These are phyloP conservation scores for Huntiella savannae DNA, from an alignment of 2,329 filamentous ascomycete species.

Conservation along the genomic window DNA sequence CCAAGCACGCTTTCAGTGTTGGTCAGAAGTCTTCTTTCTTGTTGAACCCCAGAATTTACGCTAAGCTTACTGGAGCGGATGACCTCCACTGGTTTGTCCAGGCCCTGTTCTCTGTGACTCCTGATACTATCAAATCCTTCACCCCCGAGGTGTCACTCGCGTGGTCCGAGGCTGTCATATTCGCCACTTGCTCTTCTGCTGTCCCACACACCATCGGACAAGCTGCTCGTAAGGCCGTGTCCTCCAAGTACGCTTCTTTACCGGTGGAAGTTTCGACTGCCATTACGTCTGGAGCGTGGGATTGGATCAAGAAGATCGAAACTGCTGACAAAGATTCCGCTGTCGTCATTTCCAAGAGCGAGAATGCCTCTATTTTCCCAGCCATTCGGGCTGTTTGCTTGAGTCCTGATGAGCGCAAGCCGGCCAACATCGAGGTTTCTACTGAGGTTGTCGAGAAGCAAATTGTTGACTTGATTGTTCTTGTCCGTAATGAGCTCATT, in stretches of 20 bases:
- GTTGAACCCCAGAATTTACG: conserved; percentile 67
- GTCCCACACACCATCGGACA: conserved; percentile 45
- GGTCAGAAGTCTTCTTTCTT: conserved; percentile 79
- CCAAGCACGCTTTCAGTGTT: conserved; percentile 44
- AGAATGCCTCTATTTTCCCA: conserved; percentile 42
- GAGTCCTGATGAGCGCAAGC: conserved; percentile 29
- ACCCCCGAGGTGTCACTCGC: conserved; percentile 34
- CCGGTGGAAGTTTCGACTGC: conserved; percentile 40
- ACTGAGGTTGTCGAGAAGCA: conserved; percentile 41
- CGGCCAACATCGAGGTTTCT: conserved; percentile 24
- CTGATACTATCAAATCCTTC: conserved; percentile 30
- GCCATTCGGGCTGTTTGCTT: conserved; percentile 45
- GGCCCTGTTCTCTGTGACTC: conserved; percentile 44
- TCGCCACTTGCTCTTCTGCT: conserved; percentile 44
- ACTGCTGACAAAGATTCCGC: conserved; percentile 60
- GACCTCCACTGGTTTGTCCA: conserved; percentile 62
- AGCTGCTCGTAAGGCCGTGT: conserved; percentile 41
- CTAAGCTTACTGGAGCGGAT: conserved; percentile 46
- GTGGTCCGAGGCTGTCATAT: conserved; percentile 80
- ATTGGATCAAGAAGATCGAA: conserved; percentile 51
- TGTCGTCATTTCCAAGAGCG: conserved; percentile 44
- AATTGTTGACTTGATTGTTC: conserved; percentile 56
- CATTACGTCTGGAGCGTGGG: conserved; percentile 59
- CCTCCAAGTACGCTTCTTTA: conserved; percentile 41
- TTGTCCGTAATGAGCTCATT: conserved; percentile 61